phyloP scores from a whole-genome alignment of 495 filamentous ascomycete genomes.

The Tuber melanosporum region DNA sequence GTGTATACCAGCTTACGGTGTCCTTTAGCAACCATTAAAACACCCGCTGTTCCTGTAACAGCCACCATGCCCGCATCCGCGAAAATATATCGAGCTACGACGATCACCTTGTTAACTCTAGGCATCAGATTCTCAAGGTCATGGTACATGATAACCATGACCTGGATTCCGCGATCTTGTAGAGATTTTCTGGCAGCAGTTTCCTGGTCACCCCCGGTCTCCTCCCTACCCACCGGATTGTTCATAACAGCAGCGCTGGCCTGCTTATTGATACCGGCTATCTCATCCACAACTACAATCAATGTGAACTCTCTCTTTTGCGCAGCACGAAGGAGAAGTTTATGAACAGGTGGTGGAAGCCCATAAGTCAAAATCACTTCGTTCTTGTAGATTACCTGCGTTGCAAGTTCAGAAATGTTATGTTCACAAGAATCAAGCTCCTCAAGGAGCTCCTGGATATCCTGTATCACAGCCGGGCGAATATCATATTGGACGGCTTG shows the following conservation, averaged over 20 bases:
- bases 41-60: conserved; percentile 29
- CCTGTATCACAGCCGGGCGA: conserved; percentile 39
- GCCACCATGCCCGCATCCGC: conserved; percentile 36
- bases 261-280: conserved; percentile 34
- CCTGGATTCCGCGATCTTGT: conserved; percentile 38
- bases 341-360: conserved; percentile 33
- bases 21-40: conserved; percentile 34
- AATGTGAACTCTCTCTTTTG: conserved; percentile 40
- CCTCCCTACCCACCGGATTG: conserved; percentile 19
- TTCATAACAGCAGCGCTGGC: conserved; percentile 38
- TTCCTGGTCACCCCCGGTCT: conserved; percentile 28
- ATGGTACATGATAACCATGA: conserved; percentile 36
- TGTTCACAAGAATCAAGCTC: conserved; percentile 38
- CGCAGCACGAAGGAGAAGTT: conserved; percentile 36
- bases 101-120: conserved; percentile 39
- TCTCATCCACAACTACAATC: conserved; percentile 36
- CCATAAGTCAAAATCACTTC: conserved; percentile 39
- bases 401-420: conserved; percentile 34
- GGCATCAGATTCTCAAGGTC: conserved; percentile 39
- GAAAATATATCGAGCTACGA: conserved; percentile 36
- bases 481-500: conserved; percentile 34
- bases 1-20: conserved; percentile 31
- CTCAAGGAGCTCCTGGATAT: conserved; percentile 40
- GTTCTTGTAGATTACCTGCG: conserved; percentile 36
- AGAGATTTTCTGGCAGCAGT: conserved; percentile 27